Conservation (phyloP, 495 filamentous ascomycete species). For the Apodospora peruviana region DNA sequence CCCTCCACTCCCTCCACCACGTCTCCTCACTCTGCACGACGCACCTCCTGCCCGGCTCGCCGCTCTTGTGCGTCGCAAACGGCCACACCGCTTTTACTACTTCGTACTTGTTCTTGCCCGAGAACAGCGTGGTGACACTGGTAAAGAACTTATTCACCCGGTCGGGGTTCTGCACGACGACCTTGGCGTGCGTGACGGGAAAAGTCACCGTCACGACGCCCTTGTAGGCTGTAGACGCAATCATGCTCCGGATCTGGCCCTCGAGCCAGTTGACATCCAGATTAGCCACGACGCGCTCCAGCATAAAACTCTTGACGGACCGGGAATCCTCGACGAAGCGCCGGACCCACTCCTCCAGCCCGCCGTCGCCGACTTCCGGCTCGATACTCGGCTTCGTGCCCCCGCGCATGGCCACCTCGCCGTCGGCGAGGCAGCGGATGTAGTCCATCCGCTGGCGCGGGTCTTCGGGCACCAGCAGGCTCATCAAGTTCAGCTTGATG, state of each 20-base stretch:
- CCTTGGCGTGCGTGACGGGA: constrained; percentile 43
- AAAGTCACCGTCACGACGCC: constrained; percentile 45
- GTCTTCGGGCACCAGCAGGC: constrained; percentile 38
- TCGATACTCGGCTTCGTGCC: constrained; percentile 30
- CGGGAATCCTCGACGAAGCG: constrained; percentile 42
- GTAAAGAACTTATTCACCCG: constrained; percentile 39
- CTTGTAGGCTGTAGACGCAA: constrained; percentile 40
- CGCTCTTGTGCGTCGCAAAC: constrained; percentile 34
- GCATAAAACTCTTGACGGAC: constrained; percentile 42
- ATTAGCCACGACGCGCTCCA: constrained; percentile 45
- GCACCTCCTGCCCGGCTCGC: constrained; percentile 33
- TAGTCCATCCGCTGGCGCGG: constrained; percentile 43
- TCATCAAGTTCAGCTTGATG: constrained; percentile 49
- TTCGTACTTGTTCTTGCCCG: constrained; percentile 43
- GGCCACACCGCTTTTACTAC: constrained; percentile 47
- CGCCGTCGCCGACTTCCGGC: constrained; percentile 33
- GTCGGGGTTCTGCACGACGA: constrained; percentile 45
- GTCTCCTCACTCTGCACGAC: constrained; percentile 47
- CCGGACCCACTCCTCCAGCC: constrained; percentile 44
- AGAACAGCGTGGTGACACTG: constrained; percentile 33
- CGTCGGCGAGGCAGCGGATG: constrained; percentile 43
- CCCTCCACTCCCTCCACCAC: constrained; percentile 49
- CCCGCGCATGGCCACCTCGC: constrained; percentile 44
- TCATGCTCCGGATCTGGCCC: constrained; percentile 43
- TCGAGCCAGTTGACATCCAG: constrained; percentile 48